Evolutionary conservation across 176 grass and related monocot genomes (phyloP).

Genomic region (Carex pumila): DNA sequence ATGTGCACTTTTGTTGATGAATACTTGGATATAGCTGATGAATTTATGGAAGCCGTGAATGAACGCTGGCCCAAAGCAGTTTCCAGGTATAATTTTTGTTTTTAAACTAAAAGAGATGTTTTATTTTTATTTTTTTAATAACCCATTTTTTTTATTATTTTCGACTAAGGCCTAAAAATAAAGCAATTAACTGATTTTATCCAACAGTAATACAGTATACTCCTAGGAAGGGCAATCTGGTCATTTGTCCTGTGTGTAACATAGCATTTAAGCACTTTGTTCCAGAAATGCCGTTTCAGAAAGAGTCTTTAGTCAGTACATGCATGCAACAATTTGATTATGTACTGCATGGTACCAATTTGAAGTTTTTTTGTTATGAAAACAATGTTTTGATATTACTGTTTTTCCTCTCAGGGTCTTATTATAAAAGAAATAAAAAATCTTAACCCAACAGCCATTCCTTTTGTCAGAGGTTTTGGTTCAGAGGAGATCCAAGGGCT

Average conservation of each 20-base stretch:
- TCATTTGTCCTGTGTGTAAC: not conserved
- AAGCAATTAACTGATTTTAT: not conserved
- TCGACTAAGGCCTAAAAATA: not conserved
- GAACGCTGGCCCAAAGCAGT: constrained; percentile 95
- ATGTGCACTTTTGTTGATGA: too few species aligned
- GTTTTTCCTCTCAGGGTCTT: constrained; percentile 53
- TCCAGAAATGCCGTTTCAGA: too few species aligned
- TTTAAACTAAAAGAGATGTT: not conserved
- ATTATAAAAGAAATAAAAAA: constrained; percentile 62
- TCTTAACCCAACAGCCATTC: constrained; percentile 67
- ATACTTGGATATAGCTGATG: constrained; percentile 85
- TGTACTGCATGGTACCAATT: not conserved
- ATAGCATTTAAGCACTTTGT: not conserved
- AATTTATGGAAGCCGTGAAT: constrained; percentile 93
- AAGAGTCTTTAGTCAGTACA: too few species aligned
- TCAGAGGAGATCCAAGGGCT: constrained; percentile 64
- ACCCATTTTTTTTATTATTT: not conserved
- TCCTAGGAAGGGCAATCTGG: not conserved
- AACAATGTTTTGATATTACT: not conserved
- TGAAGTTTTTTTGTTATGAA: too few species aligned
- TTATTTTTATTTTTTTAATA: not conserved
- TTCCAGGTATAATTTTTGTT: constrained; percentile 54
- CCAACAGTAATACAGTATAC: not conserved
- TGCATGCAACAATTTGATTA: not conserved
- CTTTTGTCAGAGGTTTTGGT: constrained; percentile 84